Conservation (phyloP, 768 basidiomycete species). For the Pholiota molesta region DNA sequence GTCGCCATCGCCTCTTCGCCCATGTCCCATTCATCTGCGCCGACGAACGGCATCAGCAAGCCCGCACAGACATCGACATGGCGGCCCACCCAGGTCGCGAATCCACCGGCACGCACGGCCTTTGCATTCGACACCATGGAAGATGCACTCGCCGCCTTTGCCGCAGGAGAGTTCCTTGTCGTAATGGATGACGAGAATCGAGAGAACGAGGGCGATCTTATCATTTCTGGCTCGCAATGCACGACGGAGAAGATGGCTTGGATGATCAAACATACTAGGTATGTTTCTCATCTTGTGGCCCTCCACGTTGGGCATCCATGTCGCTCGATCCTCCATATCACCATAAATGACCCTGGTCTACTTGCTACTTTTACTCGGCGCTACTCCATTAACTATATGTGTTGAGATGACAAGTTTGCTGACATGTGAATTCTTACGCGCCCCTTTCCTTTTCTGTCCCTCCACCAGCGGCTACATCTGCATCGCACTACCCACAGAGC, state of each 20-base stretch:
- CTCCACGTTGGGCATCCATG: background rate
- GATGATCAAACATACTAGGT: conserved; percentile 98
- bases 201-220: conserved; percentile 98
- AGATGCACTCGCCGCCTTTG: conserved; percentile 76
- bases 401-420: conserved; percentile 18
- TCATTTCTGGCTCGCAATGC: conserved; percentile 81
- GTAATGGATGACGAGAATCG: conserved; percentile 97
- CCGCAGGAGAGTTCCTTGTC: conserved; percentile 86
- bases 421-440: conserved; percentile 25
- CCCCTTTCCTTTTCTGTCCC: conserved; percentile 1
- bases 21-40: conserved; percentile 12
- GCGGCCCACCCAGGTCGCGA: conserved; percentile 36
- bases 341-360: conserved; percentile 8
- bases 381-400: background rate
- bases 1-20: conserved; percentile 26
- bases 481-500: conserved; percentile 75
- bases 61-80: conserved; percentile 27
- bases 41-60: conserved; percentile 23
- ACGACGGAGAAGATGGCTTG: conserved; percentile 99
- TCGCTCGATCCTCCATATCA: background rate
- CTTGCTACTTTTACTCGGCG: conserved; percentile 16
- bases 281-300: conserved; percentile 21
- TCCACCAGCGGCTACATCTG: conserved; percentile 87
- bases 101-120: conserved; percentile 32
- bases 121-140: conserved; percentile 83